Conservation (phyloP, 139 green algal species). For the Pleodorina starrii region DNA sequence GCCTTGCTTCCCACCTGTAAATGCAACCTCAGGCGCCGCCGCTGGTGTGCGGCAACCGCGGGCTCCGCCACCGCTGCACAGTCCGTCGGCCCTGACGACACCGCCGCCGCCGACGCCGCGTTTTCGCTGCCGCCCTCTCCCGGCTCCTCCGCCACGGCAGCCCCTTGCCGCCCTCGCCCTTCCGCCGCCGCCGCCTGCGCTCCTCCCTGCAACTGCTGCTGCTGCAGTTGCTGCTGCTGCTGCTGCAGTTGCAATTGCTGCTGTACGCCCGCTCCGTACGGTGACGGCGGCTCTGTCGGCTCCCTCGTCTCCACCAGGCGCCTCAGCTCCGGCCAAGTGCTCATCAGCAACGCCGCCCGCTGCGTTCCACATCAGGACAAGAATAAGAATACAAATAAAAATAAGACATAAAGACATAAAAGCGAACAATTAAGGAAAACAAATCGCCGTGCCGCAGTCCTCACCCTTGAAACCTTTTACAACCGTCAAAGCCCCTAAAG, state of each 20-base stretch:
- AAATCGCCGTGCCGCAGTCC: too few relatives aligned
- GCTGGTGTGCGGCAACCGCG: background rate
- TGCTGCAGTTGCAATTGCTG: background rate
- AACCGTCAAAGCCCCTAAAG: too few relatives aligned
- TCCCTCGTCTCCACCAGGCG: background rate
- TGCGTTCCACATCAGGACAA: too few relatives aligned
- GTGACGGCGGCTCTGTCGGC: background rate
- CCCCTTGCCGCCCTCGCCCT: background rate
- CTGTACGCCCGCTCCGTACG: background rate
- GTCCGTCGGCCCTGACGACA: too few relatives aligned
- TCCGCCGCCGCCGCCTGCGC: background rate
- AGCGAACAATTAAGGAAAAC: background rate
- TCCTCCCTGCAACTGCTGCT: background rate
- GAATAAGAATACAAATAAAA: background rate
- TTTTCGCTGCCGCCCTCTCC: too few relatives aligned
- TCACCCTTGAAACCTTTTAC: too few relatives aligned
- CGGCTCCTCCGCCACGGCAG: too few relatives aligned
- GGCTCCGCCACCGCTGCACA: too few relatives aligned
- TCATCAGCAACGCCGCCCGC: slow-evolving; percentile 11
- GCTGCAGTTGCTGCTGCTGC: background rate
- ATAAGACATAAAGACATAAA: background rate
- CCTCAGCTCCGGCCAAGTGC: slow-evolving; percentile 31
- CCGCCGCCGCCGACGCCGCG: too few relatives aligned
- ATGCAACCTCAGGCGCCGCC: background rate
- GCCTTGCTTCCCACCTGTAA: background rate